Evolutionary conservation across 176 grass and related monocot species (phyloP), one percentile per base, ranked within the genome.

Genomic region (Triticum aestivum): DNA sequence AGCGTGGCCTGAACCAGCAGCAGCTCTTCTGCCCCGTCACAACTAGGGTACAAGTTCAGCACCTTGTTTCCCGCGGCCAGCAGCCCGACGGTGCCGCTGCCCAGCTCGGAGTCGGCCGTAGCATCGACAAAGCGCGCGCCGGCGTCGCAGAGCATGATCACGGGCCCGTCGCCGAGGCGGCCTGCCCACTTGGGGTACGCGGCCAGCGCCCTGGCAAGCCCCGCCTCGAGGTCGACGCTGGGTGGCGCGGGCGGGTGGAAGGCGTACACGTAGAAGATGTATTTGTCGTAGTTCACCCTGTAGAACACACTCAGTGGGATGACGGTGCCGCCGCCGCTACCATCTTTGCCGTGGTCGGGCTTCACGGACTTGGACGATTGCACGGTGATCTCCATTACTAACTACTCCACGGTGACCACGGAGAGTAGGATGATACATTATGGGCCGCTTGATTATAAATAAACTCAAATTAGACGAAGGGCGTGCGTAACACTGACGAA

Each of bases 181-280:
- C 85, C 89, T 0, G 72, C 75, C 79, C 64, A 91, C 56, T 87
- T 73, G 10, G 56, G 77, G 73, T 78, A 91, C 49, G 72, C 75
- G 8, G 39, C 67, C 35, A 91, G 72, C 64, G 69, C 66, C 47
- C 3, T 51, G 34, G 89, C 85, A 15, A 83, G 37, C 1, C 64
- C 68, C 0, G 15, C 33, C 71, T 63, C 73, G 11, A 79, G 69
- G 2, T 11, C 10, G 6, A 39, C 23, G 62, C 54, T 74, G 24
- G 51, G 21, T 11, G 84, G 84, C 2, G 12, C 9, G 0, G 84
- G 79, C 26, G 79, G 8, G 5, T 21, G 85, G 89, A 87, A 87
- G 10, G 80, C 80, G 49, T 64, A 66, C 2, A 91, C 12, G 71
- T 35, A 52, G 6, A 54, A 45, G 38, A 73, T 42, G 77, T 64